Base-by-base conservation (phyloP, 2,329 filamentous ascomycete genomes). In the Cercospora sp. region DNA sequence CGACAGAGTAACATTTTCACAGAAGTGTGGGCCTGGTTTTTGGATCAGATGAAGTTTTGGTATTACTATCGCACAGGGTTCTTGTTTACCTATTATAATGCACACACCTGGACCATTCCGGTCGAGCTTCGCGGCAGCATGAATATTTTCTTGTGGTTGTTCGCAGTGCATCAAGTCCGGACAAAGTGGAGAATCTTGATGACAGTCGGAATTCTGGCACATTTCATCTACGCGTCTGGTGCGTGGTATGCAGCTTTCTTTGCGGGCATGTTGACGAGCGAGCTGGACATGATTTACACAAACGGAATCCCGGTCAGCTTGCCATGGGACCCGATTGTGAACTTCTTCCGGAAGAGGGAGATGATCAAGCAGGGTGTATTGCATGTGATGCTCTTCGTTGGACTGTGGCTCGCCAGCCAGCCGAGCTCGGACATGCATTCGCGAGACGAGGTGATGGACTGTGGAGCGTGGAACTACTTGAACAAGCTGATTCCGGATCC, bases 41-140 rank as follows among this genome's bases (percentile, higher is more conserved):
- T 74, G 66, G 87, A 91, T 75, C 82, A 87, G 74, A 90, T 90
- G 74, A 89, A 89, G 76, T 91, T 89, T 79, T 89, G 85, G 78
- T 91, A 89, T 75, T 76, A 90, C 51, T 91, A 87, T 79, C 85
- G 86, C 28, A 81, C 81, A 4, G 70, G 70, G 10, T 67, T 71
- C 60, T 66, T 76, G 10, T 76, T 75, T 66, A 72, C 73, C 2
- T 72, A 71, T 55, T 76, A 76, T 63, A 76, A 76, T 59, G 69
- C 69, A n/a, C 73, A 75, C 55, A 73, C 73, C 28, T 90, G 87
- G 87, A 88, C 84, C 0, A 90, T 90, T 65, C 87, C 88, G 0
- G 80, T 88, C 21, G 88, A 90, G 75, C 85, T 89, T 77, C 80
- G 83, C 72, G 89, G 89, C 9, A 90, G 88, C 2, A 82, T 91